These are phyloP conservation scores for Chaetomiaceae sp. DNA, from an alignment of 2,329 filamentous ascomycete species.

Conservation along the genomic window DNA sequence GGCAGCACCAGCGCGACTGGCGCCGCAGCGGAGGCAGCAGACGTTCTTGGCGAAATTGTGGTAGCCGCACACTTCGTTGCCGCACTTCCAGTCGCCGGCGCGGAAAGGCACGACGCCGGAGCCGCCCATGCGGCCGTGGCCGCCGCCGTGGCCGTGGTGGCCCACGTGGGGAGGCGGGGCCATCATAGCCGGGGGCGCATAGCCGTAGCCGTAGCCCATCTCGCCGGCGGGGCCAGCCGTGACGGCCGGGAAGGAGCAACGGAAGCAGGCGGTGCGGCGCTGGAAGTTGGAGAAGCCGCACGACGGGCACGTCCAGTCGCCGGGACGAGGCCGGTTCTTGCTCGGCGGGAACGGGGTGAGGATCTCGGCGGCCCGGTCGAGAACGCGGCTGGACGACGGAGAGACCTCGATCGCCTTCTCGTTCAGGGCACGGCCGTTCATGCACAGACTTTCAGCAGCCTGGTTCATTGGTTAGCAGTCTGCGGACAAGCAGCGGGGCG, in stretches of 20 bases:
- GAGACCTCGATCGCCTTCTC: constrained; percentile 99
- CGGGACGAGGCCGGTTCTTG: constrained; percentile 94
- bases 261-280: constrained; percentile 95
- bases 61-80: constrained; percentile 93
- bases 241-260: constrained; percentile 97
- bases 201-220: constrained; percentile 57
- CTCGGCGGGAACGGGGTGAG: constrained; percentile 95
- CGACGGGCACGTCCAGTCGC: constrained; percentile 98
- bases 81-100: constrained; percentile 98
- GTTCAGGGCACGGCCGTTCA: constrained; percentile 97
- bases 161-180: constrained; percentile 67
- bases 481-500: not conserved
- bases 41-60: constrained; percentile 99
- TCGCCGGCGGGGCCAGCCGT: constrained; percentile 67
- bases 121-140: constrained; percentile 66
- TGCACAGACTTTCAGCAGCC: constrained; percentile 96
- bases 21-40: constrained; percentile 91
- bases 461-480: constrained; percentile 32
- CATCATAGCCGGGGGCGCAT: constrained; percentile 74
- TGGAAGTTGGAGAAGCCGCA: constrained; percentile 99
- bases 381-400: constrained; percentile 90
- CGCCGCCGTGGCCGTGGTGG: constrained; percentile 41
- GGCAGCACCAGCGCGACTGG: constrained; percentile 85
- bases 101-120: constrained; percentile 91
- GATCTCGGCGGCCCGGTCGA: constrained; percentile 92